Evolutionary conservation across 495 filamentous ascomycete genomes (phyloP).

Genomic region (Aspergillus sclerotioniger): DNA sequence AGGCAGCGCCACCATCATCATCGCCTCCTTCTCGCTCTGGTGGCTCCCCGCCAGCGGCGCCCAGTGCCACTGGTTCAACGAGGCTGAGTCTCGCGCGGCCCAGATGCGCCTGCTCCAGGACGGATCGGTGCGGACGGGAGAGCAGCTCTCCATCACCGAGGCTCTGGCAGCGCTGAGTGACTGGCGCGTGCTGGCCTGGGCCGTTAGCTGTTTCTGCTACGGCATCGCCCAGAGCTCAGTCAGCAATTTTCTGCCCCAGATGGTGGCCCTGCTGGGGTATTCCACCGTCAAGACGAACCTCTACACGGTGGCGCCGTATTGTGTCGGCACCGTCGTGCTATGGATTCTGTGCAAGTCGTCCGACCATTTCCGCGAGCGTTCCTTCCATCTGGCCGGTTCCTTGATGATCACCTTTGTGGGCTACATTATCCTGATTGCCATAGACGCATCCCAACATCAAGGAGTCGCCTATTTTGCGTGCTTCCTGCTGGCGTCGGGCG

Average conservation of each 20-base stretch:
- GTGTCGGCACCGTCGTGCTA: constrained; percentile 62
- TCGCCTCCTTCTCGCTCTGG: constrained; percentile 62
- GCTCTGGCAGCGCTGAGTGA: constrained; percentile 59
- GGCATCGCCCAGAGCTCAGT: constrained; percentile 71
- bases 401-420: constrained; percentile 70
- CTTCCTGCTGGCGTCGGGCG: constrained; percentile 77
- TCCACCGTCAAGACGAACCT: constrained; percentile 67
- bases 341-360: constrained; percentile 63
- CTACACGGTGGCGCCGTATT: constrained; percentile 70
- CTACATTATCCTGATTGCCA: constrained; percentile 67
- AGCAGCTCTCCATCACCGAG: constrained; percentile 63
- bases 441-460: constrained; percentile 52
- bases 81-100: constrained; percentile 62
- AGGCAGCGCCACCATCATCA: constrained; percentile 60
- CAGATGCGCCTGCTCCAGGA: constrained; percentile 70
- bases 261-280: constrained; percentile 61
- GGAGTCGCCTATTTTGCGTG: constrained; percentile 69
- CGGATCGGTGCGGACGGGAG: constrained; percentile 65
- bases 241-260: constrained; percentile 67
- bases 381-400: constrained; percentile 66
- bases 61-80: constrained; percentile 58
- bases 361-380: constrained; percentile 62
- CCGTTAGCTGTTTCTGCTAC: constrained; percentile 54
- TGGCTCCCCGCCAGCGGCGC: constrained; percentile 64
- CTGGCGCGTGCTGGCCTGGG: constrained; percentile 62